Evolutionary conservation across 176 grass and related monocot species (phyloP).

Genomic region (Saccharum officinarum): DNA sequence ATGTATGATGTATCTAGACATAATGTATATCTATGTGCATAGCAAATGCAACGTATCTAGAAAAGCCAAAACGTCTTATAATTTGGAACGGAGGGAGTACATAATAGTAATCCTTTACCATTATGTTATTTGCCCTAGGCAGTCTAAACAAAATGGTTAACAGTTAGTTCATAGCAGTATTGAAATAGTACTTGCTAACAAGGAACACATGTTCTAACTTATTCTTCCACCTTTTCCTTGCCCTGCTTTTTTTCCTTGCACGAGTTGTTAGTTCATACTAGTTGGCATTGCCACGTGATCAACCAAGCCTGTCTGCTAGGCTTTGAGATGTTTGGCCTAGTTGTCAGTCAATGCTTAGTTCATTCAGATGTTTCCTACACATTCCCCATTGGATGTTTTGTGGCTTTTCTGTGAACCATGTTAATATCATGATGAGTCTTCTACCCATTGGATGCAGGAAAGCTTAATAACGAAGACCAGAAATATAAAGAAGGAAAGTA

Average conservation of each 20-base stretch:
- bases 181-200: background rate
- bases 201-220: background rate
- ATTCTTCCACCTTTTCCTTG: background rate
- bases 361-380: background rate
- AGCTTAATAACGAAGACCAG: conserved; percentile 53
- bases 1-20: no score
- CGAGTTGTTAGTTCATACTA: background rate
- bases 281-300: background rate
- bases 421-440: background rate
- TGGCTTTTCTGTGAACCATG: background rate
- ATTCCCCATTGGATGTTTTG: background rate
- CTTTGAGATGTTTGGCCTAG: background rate
- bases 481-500: conserved; percentile 61
- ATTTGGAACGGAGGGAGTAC: no score
- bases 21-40: no score
- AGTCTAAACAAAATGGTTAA: background rate
- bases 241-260: background rate
- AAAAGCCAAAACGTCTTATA: no score
- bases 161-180: background rate
- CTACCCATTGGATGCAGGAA: conserved; percentile 34
- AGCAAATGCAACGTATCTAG: no score
- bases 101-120: background rate
- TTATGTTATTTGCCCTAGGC: background rate
- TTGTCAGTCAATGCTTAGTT: background rate
- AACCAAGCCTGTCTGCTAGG: background rate